Evolutionary conservation across 75 land plant species (phyloP), one percentile per base, ranked within the genome.

Genomic region (Pinus tabuliformis): DNA sequence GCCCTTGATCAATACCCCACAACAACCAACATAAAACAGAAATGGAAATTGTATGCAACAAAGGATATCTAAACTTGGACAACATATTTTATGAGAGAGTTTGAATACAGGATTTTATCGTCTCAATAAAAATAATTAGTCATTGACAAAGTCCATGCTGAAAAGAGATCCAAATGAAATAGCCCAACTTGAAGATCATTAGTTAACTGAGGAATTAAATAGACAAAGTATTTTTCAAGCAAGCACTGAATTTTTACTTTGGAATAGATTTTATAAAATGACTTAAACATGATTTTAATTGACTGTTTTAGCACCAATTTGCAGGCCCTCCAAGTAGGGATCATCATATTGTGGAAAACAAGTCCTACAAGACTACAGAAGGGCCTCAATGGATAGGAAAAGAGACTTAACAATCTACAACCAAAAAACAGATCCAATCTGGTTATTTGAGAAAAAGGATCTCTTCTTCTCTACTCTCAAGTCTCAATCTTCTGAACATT

Each of bases 11-110:
- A 3, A 42, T 37, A 3, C 20, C 18, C 36, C 36, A 33, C 24
- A 68, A 33, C 24, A 68, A 37, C 70, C 17, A 36, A 65, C 52
- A 68, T 42, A 68, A 68, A 42, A 68, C 52, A 68, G 71, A 68
- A 36, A n/a, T 18, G 17, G 45, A 17, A 45, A 45, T 45, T 45
- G 52, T 4, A 64, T 64, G 49, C 52, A 68, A 6, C 9, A 16
- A 68, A 68, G 12, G 42, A 42, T 18, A 37, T 18, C 52, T 68
- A 18, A 16, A 33, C 49, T 18, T 39, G 21, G 21, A 20, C 18
- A 68, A 17, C 0, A 20, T 20, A 42, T 68, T 33, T 37, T 68
- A 42, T 2, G 18, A 68, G 71, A 68, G 22, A 68, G 49, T n/a
- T 3, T 1, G 36, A 36, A 39, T 4, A 68, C n/a, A 20, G 42